A percentile compares a stretch with the other conserved stretches of the same genome.
Evolutionary conservation across 352 stramenopile genomes (phyloP).

Genomic region (Plasmopara muralis): DNA sequence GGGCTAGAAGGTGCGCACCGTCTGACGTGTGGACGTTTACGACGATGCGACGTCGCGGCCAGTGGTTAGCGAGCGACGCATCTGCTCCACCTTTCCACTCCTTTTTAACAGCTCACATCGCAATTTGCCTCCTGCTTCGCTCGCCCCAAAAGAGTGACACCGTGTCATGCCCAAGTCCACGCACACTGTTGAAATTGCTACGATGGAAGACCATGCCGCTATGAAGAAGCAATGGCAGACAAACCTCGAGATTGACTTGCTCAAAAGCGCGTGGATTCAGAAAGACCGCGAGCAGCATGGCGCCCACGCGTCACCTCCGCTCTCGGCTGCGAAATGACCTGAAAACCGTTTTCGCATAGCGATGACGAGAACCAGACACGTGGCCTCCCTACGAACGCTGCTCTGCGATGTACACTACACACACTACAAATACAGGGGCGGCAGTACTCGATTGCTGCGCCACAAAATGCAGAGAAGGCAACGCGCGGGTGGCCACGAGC

Average conservation of each 20-base stretch:
- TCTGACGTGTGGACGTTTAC: conserved; percentile 33
- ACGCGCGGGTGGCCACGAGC: background rate
- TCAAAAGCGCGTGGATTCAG: conserved; percentile 54
- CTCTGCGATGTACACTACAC: background rate
- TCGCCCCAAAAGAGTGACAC: conserved; percentile 1
- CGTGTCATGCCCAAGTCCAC: conserved; percentile 29
- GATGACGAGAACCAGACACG: no score
- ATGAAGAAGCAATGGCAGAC: conserved; percentile 64
- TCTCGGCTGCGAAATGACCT: conserved; percentile 30
- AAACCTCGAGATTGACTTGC: conserved; percentile 56
- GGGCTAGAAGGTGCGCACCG: conserved; percentile 18
- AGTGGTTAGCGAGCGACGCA: conserved; percentile 23
- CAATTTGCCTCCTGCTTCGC: conserved; percentile 22
- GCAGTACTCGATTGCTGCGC: no score
- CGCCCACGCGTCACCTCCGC: conserved; percentile 23
- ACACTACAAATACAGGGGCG: background rate
- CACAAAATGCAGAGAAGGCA: background rate
- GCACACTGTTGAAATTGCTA: conserved; percentile 12
- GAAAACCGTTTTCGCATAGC: no score
- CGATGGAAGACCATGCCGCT: conserved; percentile 35
- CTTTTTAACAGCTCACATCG: conserved; percentile 19
- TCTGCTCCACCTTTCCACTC: conserved; percentile 14
- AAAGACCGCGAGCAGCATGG: conserved; percentile 46
- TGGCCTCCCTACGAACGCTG: no score
- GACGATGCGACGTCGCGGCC: conserved; percentile 19